Conservation (phyloP, 176 grass and related monocot species). For the Pontederia paniculata region DNA sequence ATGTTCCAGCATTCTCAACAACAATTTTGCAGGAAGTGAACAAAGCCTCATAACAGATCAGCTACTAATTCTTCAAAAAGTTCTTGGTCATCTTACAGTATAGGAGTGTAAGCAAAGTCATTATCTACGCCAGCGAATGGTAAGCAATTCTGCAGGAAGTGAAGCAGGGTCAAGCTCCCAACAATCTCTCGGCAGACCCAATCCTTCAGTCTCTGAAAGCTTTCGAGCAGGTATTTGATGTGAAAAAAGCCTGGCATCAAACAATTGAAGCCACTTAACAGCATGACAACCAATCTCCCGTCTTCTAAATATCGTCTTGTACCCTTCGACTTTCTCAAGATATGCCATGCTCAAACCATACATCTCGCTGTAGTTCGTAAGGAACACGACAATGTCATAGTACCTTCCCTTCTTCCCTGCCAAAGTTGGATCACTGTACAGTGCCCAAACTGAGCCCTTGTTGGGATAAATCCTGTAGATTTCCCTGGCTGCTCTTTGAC, state of each 20-base stretch:
- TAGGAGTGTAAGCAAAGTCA: not conserved
- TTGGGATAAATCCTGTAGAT: slow-evolving; percentile 56
- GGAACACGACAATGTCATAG: slow-evolving; percentile 66
- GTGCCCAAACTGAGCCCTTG: slow-evolving; percentile 73
- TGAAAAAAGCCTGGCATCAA: slow-evolving; percentile 39
- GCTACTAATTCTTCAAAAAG: too few species aligned
- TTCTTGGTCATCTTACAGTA: too few species aligned
- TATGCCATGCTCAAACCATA: slow-evolving; percentile 62
- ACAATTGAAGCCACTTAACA: slow-evolving; percentile 37
- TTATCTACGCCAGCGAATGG: slow-evolving; percentile 1
- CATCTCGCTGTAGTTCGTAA: slow-evolving; percentile 43
- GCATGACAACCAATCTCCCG: slow-evolving; percentile 34
- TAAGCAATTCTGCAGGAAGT: slow-evolving; percentile 48
- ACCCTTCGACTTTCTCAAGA: slow-evolving; percentile 71
- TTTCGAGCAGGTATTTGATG: slow-evolving; percentile 64
- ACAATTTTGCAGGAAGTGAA: too few species aligned
- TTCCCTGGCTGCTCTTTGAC: slow-evolving; percentile 43
- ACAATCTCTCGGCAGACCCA: slow-evolving; percentile 40
- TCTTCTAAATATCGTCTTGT: slow-evolving; percentile 73
- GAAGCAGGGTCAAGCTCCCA: slow-evolving; percentile 95
- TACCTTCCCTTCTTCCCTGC: slow-evolving; percentile 12
- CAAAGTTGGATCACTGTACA: slow-evolving; percentile 23
- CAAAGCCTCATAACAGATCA: too few species aligned
- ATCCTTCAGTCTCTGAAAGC: slow-evolving; percentile 31
- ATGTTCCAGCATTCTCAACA: too few species aligned